Percentiles rank a stretch among this genome's conserved stretches.
These are phyloP conservation scores for Fraxinus velutina DNA, from an alignment of 305 asterid species.

Conservation along the genomic window DNA sequence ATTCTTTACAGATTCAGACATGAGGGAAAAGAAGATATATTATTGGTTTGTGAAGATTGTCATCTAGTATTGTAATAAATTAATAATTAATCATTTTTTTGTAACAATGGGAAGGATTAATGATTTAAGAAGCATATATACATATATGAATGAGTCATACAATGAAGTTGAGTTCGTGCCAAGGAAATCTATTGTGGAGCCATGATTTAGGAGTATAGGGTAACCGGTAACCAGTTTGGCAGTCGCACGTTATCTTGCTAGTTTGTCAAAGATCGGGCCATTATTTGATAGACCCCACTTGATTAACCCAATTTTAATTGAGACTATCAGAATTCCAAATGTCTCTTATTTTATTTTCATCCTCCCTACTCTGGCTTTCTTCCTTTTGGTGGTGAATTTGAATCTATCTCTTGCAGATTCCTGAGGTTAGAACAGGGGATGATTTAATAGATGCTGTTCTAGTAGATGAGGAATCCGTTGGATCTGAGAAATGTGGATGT, in stretches of 20 bases:
- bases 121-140: not conserved
- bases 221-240: not conserved
- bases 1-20: not conserved
- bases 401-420: conserved; percentile 50
- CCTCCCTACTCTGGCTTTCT: not conserved
- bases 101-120: not conserved
- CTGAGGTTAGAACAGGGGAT: conserved; percentile 77
- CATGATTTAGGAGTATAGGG: not conserved
- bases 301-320: not conserved
- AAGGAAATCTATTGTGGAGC: not conserved
- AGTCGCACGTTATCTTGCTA: not conserved
- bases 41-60: not conserved
- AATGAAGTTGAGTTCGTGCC: not conserved
- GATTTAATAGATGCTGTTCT: conserved; percentile 76
- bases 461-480: conserved; percentile 70
- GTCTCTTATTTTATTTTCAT: not conserved
- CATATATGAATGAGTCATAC: not conserved
- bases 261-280: not conserved
- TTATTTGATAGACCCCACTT: not conserved
- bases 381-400: not conserved
- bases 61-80: not conserved
- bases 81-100: not conserved
- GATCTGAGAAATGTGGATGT: conserved; percentile 41
- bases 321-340: not conserved
- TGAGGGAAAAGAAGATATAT: not conserved